Conservation (phyloP, 2,329 filamentous ascomycete species). For the Cordyceps cateniannulata region DNA sequence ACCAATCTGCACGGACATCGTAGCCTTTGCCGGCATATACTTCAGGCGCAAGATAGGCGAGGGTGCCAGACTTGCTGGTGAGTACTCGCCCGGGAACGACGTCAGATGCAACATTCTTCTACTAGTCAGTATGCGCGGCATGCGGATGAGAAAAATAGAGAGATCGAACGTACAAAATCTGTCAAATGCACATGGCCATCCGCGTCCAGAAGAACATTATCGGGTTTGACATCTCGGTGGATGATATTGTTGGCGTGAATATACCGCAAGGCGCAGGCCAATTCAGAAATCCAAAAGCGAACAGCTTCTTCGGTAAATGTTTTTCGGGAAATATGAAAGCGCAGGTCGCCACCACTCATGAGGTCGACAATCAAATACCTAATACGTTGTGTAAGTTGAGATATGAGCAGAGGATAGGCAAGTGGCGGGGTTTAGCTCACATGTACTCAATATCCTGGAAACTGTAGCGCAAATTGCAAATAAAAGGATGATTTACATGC, state of each 20-base stretch:
- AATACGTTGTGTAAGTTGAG: conserved; percentile 12
- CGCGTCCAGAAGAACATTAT: conserved; percentile 81
- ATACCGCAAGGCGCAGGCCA: conserved; percentile 85
- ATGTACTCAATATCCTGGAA: conserved; percentile 99
- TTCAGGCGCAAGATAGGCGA: conserved; percentile 93
- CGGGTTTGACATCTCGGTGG: conserved; percentile 85
- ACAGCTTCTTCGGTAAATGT: conserved; percentile 97
- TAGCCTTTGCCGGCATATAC: conserved; percentile 91
- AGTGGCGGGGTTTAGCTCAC: conserved; percentile 45
- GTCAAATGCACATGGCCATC: conserved; percentile 95
- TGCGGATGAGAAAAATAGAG: not conserved
- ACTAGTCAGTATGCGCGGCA: conserved; percentile 18
- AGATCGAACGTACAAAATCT: conserved; percentile 75
- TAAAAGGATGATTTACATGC: conserved; percentile 94
- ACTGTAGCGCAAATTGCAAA: conserved; percentile 97
- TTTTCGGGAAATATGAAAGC: conserved; percentile 96
- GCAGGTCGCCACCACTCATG: conserved; percentile 94
- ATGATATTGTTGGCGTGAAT: conserved; percentile 83
- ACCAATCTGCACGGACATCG: conserved; percentile 90
- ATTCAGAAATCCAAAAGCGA: conserved; percentile 91
- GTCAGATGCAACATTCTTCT: conserved; percentile 91
- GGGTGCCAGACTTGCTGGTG: conserved; percentile 92
- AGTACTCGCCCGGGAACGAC: conserved; percentile 74
- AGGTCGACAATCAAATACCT: conserved; percentile 97
- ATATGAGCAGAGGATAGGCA: not conserved